phyloP scores from a whole-genome alignment of 306 rosid genomes.

The Ammopiptanthus mongolicus region DNA sequence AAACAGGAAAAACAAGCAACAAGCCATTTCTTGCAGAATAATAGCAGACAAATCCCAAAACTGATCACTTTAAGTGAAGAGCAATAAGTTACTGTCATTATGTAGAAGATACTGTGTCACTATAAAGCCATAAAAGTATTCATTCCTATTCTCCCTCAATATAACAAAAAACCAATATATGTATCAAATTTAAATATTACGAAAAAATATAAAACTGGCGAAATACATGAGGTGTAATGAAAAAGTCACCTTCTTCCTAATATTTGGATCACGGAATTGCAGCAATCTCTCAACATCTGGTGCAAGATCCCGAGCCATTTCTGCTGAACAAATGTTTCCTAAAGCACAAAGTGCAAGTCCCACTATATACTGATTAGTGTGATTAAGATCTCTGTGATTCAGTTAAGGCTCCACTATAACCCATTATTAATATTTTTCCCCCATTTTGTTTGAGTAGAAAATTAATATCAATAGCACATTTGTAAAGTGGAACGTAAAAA shows the following conservation, averaged over 20 bases:
- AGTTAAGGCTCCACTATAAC: conserved; percentile 54
- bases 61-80: neutral
- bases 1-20: neutral
- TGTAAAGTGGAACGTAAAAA: neutral
- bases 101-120: neutral
- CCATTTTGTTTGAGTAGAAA: conserved; percentile 20
- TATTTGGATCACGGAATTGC: conserved; percentile 98
- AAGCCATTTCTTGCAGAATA: neutral
- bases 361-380: conserved; percentile 90
- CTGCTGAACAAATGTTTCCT: conserved; percentile 98
- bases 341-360: conserved; percentile 99
- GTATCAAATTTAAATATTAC: neutral
- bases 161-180: neutral
- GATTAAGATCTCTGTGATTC: conserved; percentile 86
- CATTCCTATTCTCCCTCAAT: neutral
- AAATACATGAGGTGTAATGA: conserved; percentile 9
- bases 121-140: neutral
- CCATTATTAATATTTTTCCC: conserved; percentile 13
- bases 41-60: neutral
- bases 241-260: conserved; percentile 81
- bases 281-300: conserved; percentile 97
- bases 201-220: neutral
- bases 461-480: conserved; percentile 8
- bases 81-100: neutral
- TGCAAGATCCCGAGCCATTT: conserved; percentile 99